A percentile compares a stretch with the other conserved stretches of the same genome.
phyloP scores from a whole-genome alignment of 2,329 filamentous ascomycete species.

The Claviceps fusiformis region DNA sequence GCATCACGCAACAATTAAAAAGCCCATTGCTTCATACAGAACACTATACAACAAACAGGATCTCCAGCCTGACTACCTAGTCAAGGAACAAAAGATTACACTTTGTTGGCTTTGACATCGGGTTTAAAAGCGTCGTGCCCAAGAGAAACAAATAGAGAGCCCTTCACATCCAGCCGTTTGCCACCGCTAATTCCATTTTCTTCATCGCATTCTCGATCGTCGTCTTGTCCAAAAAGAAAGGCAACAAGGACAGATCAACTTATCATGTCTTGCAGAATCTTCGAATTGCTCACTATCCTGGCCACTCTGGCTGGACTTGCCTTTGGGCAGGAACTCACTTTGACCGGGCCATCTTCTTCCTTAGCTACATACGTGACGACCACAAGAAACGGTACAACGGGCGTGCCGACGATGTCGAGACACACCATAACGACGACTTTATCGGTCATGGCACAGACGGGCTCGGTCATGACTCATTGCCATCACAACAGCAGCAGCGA shows the following conservation, averaged over 20 bases:
- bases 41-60: background rate
- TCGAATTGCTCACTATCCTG: conserved; percentile 1
- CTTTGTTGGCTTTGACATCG: no score
- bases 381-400: background rate
- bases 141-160: background rate
- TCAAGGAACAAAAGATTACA: no score
- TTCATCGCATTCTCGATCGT: background rate
- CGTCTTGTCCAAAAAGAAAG: background rate
- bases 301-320: background rate
- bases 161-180: background rate
- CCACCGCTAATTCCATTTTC: background rate
- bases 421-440: background rate
- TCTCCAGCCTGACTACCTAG: no score
- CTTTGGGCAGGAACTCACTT: conserved; percentile 1
- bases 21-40: background rate
- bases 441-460: background rate
- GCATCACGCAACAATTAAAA: background rate
- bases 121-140: no score
- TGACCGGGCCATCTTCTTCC: background rate
- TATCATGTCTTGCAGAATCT: conserved; percentile 2
- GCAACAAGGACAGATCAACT: background rate
- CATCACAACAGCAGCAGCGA: background rate
- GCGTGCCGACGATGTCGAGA: background rate
- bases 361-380: background rate
- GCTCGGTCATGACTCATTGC: background rate